Evolutionary conservation across 257 asterid genomes (phyloP), one percentile per base, ranked within the genome.

Genomic region (Nicotiana paniculata): DNA sequence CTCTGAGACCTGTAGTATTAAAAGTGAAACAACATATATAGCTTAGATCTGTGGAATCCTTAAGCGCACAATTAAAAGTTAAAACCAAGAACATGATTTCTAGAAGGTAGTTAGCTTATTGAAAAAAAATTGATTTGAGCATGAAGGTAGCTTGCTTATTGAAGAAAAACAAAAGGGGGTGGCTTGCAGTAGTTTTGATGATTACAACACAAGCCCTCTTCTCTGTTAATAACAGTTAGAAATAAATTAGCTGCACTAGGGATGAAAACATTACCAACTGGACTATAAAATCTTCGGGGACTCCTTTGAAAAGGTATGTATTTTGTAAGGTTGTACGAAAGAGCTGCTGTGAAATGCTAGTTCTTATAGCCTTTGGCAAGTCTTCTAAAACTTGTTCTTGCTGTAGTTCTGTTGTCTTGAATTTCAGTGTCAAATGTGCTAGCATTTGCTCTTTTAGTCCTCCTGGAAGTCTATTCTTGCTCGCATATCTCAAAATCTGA

Each of bases 341-440:
- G 67, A 96, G 99, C 83, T 94, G 97, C 76, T 94, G 97, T 28
- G 93, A 91, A 61, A 96, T 96, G 88, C 97, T 84, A n/a, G 98
- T 87, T 88, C 98, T 90, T 82, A 96, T 91, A 48, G 99, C 99
- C 90, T 96, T 96, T 0, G 99, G 99, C 68, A 96, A 37, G 83
- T 86, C 90, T 90, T 90, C 87, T 46, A 96, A 90, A 54, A 94
- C 97, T 89, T 91, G 96, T 88, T 95, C 97, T 87, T 94, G 98
- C 88, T 94, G 96, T 81, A 96, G 90, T 84, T 94, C 97, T 37
- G 97, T 97, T 4, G 99, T 93, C 88, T 90, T 96, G 91, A 93
- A 96, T 88, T 94, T 96, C 53, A 96, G 97, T 4, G 95, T 88
- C 76, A 90, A 79, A 48, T 96, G 97, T 83, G 99, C 97, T 79